Base-by-base conservation (phyloP, 345 rosid species). In the Gossypium mustelinum region DNA sequence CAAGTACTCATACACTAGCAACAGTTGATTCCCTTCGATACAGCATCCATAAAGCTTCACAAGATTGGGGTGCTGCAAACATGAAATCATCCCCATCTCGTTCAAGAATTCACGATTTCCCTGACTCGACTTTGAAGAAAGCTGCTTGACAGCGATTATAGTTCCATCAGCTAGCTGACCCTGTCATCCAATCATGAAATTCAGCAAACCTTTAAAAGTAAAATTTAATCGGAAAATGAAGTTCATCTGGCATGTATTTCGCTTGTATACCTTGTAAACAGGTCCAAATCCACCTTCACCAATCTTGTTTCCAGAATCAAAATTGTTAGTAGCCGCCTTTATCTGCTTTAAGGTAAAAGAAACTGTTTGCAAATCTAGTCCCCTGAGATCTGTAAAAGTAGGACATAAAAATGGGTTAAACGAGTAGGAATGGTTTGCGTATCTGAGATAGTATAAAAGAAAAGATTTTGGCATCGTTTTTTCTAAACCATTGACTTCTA, bases 251-350 rank as follows among this genome's bases (percentile, higher is more conserved):
- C n/a, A 73, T 18, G 20, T 10, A 56, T 39, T 63, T 70, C 44
- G 58, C 70, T 51, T 7, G 50, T 62, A 14, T 72, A 81, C 86
- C 79, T 83, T 81, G 79, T 73, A 76, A 8, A 83, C 84, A 50
- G 82, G 77, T 58, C 86, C 86, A 56, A 83, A 83, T 50, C 86
- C 86, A 10, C 86, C 86, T 83, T 83, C 84, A 61, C 84, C 86
- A 64, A 83, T 70, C 79, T 81, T 83, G 63, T 78, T 74, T 7
- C 54, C 54, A 11, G 76, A 12, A 76, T 79, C 82, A 72, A 84
- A 84, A 59, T 84, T 68, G 59, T 79, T 41, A 4, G 84, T 84
- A 34, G 86, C 86, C 55, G 65, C 81, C 73, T 67, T 79, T 17
- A 81, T 81, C 76, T 79, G 82, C 39, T 77, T 84, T 45, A 79